Base-by-base conservation (phyloP, 768 basidiomycete genomes). In the Podaxis sp. region DNA sequence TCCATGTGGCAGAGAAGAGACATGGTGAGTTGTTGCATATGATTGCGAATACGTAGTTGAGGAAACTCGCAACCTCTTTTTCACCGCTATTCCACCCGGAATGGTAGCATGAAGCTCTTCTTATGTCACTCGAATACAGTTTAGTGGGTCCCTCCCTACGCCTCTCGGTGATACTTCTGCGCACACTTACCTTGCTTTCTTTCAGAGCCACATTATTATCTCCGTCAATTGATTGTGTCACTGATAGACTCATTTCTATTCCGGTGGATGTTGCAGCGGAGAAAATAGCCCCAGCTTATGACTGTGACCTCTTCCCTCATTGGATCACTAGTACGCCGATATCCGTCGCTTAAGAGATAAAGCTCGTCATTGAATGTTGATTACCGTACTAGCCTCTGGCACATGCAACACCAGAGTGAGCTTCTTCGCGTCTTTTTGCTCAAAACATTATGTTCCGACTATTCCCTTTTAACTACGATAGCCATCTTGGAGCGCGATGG, bases 401-500 rank as follows among this genome's bases (percentile, higher is more conserved):
- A 9, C 32, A 32, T 32, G 32, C 32, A 32, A 32, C 32, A 32
- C 32, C 32, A 9, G 32, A 32, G 32, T 32, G 32, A 32, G 32
- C 32, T 32, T 32, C 32, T 32, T 32, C 32, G 32, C 7, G 32
- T 32, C 0, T 32, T 9, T 32, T 32, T 32, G 7, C 32, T 32
- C 32, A 32, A 32, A 32, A 9, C 32, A 9, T 32, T 32, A 9
- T 32, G 16, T 32, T 44, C n/a, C 35, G n/a, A 5, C 48, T 23
- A 35, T 47, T 55, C 32, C 7, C 21, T 28, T 42, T 13, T n/a
- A 35, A 42, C 4, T 10, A 32, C 32, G 40, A 14, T 46, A 79
- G 77, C 75, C 37, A 76, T 79, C 36, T 65, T 79, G 59, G 77
- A 75, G 62, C 74, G 78, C 23, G 79, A 80, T 63, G 79, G 77